A percentile compares a stretch with the other conserved stretches of the same genome.
Conservation (phyloP, 2,329 filamentous ascomycete species). For the Pseudocercospora eumusae region DNA sequence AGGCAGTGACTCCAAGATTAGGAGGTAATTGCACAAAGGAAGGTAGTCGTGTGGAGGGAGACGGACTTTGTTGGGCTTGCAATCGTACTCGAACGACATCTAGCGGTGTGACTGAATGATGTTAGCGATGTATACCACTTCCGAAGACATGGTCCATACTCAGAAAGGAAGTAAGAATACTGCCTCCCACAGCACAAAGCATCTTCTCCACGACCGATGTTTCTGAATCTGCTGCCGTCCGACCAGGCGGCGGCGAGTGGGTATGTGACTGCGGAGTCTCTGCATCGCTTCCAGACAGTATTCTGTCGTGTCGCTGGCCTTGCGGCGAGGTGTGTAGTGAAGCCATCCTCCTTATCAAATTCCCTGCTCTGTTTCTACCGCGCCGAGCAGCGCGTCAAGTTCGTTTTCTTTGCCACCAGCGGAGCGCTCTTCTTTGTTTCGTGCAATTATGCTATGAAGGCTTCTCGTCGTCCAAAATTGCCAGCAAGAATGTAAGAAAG, state of each 20-base stretch:
- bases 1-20: conserved; percentile 87
- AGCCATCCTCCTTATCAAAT: conserved; percentile 25
- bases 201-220: conserved; percentile 89
- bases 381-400: conserved; percentile 25
- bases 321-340: conserved; percentile 30
- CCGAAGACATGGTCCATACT: conserved; percentile 56
- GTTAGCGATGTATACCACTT: not conserved
- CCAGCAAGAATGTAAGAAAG: not conserved
- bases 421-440: not conserved
- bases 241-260: conserved; percentile 23
- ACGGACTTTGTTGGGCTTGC: conserved; percentile 73
- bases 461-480: not conserved
- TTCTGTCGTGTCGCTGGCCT: conserved; percentile 45
- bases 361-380: conserved; percentile 19
- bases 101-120: conserved; percentile 77
- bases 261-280: conserved; percentile 11
- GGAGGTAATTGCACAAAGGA: conserved; percentile 71
- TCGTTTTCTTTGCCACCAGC: conserved; percentile 10
- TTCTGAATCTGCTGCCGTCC: conserved; percentile 50
- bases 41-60: conserved; percentile 54
- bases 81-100: conserved; percentile 95
- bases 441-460: not conserved
- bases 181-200: conserved; percentile 89
- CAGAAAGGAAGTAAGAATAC: conserved; percentile 82
- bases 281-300: conserved; percentile 27